Evolutionary conservation across 495 filamentous ascomycete species (phyloP).

Genomic region (Tuber brumale): DNA sequence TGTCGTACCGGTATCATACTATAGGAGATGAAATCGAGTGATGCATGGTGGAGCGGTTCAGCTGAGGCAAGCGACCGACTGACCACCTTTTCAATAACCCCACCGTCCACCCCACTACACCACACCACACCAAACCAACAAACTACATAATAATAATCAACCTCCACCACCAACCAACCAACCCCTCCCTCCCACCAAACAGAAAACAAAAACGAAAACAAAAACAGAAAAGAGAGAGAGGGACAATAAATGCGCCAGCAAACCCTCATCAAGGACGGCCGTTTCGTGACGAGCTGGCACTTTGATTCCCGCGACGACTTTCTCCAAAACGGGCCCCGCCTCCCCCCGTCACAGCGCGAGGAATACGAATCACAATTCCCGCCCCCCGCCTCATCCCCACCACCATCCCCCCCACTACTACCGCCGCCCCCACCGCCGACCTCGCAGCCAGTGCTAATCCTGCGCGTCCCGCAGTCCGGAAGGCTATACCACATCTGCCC

Average conservation of each 20-base stretch:
- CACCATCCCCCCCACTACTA: background rate
- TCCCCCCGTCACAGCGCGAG: background rate
- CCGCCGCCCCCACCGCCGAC: background rate
- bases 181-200: background rate
- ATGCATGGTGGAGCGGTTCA: background rate
- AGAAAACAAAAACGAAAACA: background rate
- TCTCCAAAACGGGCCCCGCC: background rate
- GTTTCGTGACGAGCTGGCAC: conserved; percentile 1
- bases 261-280: background rate
- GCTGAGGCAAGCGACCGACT: background rate
- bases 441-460: background rate
- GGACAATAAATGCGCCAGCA: background rate
- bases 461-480: background rate
- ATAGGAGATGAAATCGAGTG: background rate
- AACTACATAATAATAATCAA: background rate
- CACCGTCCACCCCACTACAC: background rate
- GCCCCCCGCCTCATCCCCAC: background rate
- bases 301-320: background rate
- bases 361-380: background rate
- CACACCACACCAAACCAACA: background rate
- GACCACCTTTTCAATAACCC: background rate
- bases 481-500: background rate
- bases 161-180: too few species aligned
- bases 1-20: too few species aligned
- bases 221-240: background rate